These are phyloP conservation scores for Aspergillus amoenus DNA, from an alignment of 2,329 filamentous ascomycete species.

Conservation along the genomic window DNA sequence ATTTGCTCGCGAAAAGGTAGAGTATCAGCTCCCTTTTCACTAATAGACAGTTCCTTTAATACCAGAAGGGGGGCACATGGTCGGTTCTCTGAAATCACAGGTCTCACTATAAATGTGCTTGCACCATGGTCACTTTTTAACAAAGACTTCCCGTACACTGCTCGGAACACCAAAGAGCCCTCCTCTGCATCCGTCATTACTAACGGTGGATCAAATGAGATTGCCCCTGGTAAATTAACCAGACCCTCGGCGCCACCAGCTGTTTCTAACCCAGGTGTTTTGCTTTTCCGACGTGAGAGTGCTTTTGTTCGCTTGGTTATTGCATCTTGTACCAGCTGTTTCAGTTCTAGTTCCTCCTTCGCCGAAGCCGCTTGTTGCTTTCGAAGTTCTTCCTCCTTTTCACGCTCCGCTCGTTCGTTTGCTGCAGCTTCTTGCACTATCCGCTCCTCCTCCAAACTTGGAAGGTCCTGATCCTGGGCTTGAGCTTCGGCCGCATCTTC, in stretches of 20 bases:
- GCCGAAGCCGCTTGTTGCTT: slow-evolving; percentile 43
- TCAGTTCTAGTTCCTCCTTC: slow-evolving; percentile 41
- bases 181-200: slow-evolving; percentile 63
- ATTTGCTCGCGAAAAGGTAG: slow-evolving; percentile 72
- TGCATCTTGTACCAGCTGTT: slow-evolving; percentile 40
- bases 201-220: slow-evolving; percentile 45
- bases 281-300: slow-evolving; percentile 40
- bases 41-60: slow-evolving; percentile 68
- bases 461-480: slow-evolving; percentile 71
- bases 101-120: slow-evolving; percentile 66
- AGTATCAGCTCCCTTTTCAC: slow-evolving; percentile 57
- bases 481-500: slow-evolving; percentile 82
- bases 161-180: slow-evolving; percentile 66
- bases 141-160: slow-evolving; percentile 68
- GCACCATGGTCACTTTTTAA: slow-evolving; percentile 67
- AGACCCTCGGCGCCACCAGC: slow-evolving; percentile 27
- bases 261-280: slow-evolving; percentile 32
- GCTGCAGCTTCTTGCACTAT: slow-evolving; percentile 76
- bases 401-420: slow-evolving; percentile 53
- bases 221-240: slow-evolving; percentile 37
- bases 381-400: slow-evolving; percentile 50
- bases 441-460: slow-evolving; percentile 85
- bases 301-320: slow-evolving; percentile 42
- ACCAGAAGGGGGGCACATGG: slow-evolving; percentile 63
- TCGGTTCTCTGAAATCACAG: slow-evolving; percentile 57